phyloP scores from a whole-genome alignment of 768 basidiomycete species.

The Lepiota venenata region DNA sequence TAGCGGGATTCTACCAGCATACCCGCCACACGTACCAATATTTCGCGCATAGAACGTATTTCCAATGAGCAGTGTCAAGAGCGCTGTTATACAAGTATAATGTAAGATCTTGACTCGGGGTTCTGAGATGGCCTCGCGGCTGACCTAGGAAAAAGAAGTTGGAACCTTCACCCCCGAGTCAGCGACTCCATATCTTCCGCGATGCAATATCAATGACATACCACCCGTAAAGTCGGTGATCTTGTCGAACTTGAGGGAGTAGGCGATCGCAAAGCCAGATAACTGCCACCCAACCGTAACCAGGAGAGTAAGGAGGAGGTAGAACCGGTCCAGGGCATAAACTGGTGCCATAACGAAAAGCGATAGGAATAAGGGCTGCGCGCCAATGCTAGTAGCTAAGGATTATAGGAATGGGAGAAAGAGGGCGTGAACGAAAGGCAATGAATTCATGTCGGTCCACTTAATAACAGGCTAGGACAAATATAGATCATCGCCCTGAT shows the following conservation, averaged over 20 bases:
- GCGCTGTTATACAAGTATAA: conserved; percentile 32
- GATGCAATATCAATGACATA: conserved; percentile 16
- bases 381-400: background rate
- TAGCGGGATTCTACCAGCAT: background rate
- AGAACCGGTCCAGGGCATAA: conserved; percentile 47
- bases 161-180: conserved; percentile 33
- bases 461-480: too few relatives aligned
- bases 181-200: background rate
- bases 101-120: background rate
- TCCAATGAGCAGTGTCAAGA: conserved; percentile 60
- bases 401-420: background rate
- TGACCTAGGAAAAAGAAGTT: conserved; percentile 65
- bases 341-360: conserved; percentile 29
- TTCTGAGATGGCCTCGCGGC: background rate
- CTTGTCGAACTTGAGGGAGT: conserved; percentile 70
- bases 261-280: conserved; percentile 61
- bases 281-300: conserved; percentile 59
- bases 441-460: background rate
- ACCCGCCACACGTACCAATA: conserved; percentile 26
- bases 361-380: background rate
- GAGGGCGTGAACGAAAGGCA: background rate
- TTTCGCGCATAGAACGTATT: conserved; percentile 59
- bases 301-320: conserved; percentile 46
- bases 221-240: conserved; percentile 69
- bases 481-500: too few relatives aligned